A percentile compares a stretch with the other conserved stretches of the same genome.
These are phyloP conservation scores for Fraxinus baroniana DNA, from an alignment of 305 asterid genomes.

Conservation along the genomic window DNA sequence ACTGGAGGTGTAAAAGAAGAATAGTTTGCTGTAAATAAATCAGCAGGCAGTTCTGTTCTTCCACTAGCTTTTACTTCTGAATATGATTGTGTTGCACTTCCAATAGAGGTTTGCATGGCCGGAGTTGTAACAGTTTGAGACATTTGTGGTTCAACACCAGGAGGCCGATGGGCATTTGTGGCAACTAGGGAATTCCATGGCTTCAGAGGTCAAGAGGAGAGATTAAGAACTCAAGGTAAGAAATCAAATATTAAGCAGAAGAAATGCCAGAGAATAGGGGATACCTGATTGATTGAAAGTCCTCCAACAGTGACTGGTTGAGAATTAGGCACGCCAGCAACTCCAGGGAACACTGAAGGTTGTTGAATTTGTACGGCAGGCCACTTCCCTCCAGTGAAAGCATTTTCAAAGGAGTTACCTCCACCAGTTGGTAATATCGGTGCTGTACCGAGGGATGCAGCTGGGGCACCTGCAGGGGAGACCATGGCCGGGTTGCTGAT, in stretches of 20 bases:
- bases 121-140: slow-evolving; percentile 49
- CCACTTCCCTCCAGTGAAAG: slow-evolving; percentile 65
- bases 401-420: slow-evolving; percentile 22
- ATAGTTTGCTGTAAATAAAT: slow-evolving; percentile 74
- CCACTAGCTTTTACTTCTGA: slow-evolving; percentile 54
- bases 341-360: slow-evolving; percentile 46
- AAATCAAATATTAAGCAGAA: slow-evolving; percentile 14
- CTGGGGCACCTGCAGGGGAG: slow-evolving; percentile 39
- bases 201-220: slow-evolving; percentile 36
- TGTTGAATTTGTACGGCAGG: slow-evolving; percentile 48
- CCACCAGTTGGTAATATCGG: slow-evolving; percentile 28
- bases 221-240: slow-evolving; percentile 22
- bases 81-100: slow-evolving; percentile 36
- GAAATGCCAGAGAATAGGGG: slow-evolving; percentile 6
- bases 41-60: slow-evolving; percentile 82
- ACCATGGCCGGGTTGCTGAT: slow-evolving; percentile 29
- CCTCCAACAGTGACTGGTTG: slow-evolving; percentile 48
- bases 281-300: slow-evolving; percentile 57
- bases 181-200: slow-evolving; percentile 53
- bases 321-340: slow-evolving; percentile 37
- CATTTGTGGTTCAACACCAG: slow-evolving; percentile 41
- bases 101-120: slow-evolving; percentile 37
- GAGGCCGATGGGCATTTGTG: slow-evolving; percentile 48
- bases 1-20: slow-evolving; percentile 51
- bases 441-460: slow-evolving; percentile 41